Evolutionary conservation across 352 stramenopile species (phyloP).

Genomic region (Globisporangium middletonii): DNA sequence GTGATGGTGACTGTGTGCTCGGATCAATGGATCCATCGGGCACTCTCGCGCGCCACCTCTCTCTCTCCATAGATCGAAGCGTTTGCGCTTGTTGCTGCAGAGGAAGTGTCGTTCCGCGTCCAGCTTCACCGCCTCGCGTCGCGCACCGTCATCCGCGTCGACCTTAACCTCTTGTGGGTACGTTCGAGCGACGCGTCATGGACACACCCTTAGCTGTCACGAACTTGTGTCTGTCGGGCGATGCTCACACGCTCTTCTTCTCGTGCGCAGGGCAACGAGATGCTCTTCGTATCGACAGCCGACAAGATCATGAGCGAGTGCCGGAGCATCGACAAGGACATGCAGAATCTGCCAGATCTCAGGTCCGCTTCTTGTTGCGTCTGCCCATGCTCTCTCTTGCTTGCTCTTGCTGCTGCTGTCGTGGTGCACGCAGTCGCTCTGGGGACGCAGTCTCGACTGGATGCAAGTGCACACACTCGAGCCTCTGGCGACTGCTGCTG

Average conservation of each 20-base stretch:
- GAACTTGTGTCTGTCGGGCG: conserved; percentile 8
- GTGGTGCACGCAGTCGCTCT: conserved; percentile 9
- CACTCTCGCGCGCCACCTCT: too few relatives aligned
- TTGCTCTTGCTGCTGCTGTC: conserved; percentile 13
- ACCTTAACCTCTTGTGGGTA: conserved; percentile 68
- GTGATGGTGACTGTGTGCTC: conserved; percentile 1
- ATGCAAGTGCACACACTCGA: not conserved
- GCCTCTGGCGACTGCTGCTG: conserved; percentile 13
- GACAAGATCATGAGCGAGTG: conserved; percentile 62
- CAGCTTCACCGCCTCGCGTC: conserved; percentile 45
- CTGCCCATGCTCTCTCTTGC: conserved; percentile 1
- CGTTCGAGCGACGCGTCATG: conserved; percentile 8
- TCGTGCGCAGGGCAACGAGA: conserved; percentile 40
- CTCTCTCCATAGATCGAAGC: conserved; percentile 40
- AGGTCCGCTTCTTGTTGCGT: conserved; percentile 30
- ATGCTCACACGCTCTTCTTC: not conserved
- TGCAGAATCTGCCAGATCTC: conserved; percentile 53
- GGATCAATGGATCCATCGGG: conserved; percentile 2
- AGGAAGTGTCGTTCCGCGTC: conserved; percentile 62
- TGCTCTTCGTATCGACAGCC: conserved; percentile 59
- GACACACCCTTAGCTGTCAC: not conserved
- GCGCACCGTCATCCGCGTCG: conserved; percentile 49
- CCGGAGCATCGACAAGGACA: conserved; percentile 49
- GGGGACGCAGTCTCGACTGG: conserved; percentile 4
- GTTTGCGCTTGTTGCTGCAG: conserved; percentile 52